Evolutionary conservation across 192 early-diverging fungal species (phyloP).

Genomic region (Blastocladiella britannica): DNA sequence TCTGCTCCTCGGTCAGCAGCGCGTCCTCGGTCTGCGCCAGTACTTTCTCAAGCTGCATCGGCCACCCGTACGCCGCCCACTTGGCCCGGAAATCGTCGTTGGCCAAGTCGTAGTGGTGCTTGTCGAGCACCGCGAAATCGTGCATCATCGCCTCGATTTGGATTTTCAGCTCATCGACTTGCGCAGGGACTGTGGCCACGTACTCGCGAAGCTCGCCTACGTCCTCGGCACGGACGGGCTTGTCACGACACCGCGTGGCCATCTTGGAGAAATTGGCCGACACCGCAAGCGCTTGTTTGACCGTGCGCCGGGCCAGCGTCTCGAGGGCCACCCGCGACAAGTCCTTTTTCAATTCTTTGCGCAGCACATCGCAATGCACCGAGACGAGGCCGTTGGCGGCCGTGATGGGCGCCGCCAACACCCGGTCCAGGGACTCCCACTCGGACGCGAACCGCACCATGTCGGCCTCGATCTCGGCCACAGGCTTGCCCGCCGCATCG

Average conservation of each 20-base stretch:
- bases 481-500: conserved; percentile 82
- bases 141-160: conserved; percentile 86
- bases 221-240: conserved; percentile 71
- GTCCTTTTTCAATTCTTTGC: conserved; percentile 27
- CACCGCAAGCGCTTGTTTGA: conserved; percentile 22
- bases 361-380: conserved; percentile 76
- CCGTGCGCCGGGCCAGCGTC: conserved; percentile 71
- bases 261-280: conserved; percentile 64
- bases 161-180: conserved; percentile 61
- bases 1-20: conserved; percentile 25
- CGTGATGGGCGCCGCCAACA: conserved; percentile 58
- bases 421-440: conserved; percentile 64
- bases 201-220: conserved; percentile 73
- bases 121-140: conserved; percentile 50
- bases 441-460: conserved; percentile 55
- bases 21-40: conserved; percentile 17
- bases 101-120: conserved; percentile 25
- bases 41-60: conserved; percentile 30
- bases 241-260: conserved; percentile 62
- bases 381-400: conserved; percentile 73
- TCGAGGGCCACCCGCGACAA: conserved; percentile 66
- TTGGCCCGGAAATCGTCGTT: conserved; percentile 34
- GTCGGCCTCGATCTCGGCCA: conserved; percentile 75
- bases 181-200: conserved; percentile 58
- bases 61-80: conserved; percentile 33